phyloP scores from a whole-genome alignment of 2,329 filamentous ascomycete genomes.

The Chaetomium olivaceum region DNA sequence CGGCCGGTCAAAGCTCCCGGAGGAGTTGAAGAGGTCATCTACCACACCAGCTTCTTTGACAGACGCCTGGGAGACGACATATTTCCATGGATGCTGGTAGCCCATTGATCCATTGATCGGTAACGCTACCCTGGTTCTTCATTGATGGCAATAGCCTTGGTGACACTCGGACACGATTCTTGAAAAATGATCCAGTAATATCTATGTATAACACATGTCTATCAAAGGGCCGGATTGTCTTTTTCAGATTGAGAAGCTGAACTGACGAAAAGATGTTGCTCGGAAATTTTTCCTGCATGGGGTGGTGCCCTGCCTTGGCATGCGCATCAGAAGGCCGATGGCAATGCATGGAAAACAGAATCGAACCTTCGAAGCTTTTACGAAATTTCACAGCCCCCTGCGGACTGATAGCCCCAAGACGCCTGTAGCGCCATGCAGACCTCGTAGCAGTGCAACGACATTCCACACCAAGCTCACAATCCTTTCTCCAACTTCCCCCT shows the following conservation, averaged over 20 bases:
- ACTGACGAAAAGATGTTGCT: not conserved
- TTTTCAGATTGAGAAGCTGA: not conserved
- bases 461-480: not conserved
- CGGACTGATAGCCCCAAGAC: not conserved
- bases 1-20: conserved; percentile 17
- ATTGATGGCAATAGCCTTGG: not conserved
- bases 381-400: not conserved
- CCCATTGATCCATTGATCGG: not conserved
- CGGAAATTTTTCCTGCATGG: conserved; percentile 21
- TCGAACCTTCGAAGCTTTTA: conserved; percentile 15
- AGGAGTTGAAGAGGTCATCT: not conserved
- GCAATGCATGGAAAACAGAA: conserved; percentile 18
- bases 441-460: not conserved
- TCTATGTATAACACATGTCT: too few relatives aligned
- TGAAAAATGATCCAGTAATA: not conserved
- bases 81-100: not conserved
- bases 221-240: not conserved
- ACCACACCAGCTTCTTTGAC: not conserved
- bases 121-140: not conserved
- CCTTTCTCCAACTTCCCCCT: not conserved
- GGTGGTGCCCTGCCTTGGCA: conserved; percentile 22
- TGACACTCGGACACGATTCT: not conserved
- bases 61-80: not conserved
- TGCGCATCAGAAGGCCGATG: not conserved
- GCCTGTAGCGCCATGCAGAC: not conserved